phyloP scores from a whole-genome alignment of 192 early-diverging fungal genomes.

The Linnemannia schmuckeri region DNA sequence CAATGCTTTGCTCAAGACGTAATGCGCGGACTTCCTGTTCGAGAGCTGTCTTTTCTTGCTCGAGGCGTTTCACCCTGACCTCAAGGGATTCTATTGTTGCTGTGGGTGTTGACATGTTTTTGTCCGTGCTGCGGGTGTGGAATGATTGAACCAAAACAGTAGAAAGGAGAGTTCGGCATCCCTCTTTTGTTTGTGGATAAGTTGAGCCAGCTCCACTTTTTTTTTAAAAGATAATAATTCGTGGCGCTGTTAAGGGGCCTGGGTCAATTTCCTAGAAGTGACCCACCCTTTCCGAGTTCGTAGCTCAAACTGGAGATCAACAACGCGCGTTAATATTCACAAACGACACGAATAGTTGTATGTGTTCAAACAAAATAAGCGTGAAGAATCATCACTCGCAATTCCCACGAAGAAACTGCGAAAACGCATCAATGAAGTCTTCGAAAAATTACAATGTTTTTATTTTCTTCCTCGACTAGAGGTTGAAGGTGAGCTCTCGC shows the following conservation, averaged over 20 bases:
- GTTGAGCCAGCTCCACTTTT: neutral
- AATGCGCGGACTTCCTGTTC: slow-evolving; percentile 25
- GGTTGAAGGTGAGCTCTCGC: neutral
- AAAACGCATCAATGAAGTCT: neutral
- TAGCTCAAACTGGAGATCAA: too few relatives aligned
- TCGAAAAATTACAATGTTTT: neutral
- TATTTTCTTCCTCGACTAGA: neutral
- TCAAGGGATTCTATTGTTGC: neutral
- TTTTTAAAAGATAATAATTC: neutral
- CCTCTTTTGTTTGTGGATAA: neutral
- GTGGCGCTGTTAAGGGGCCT: neutral
- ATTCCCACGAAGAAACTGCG: too few relatives aligned
- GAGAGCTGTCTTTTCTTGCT: slow-evolving; percentile 40
- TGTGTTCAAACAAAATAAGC: too few relatives aligned
- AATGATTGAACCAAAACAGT: neutral
- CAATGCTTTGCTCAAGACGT: slow-evolving; percentile 19
- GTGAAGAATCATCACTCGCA: too few relatives aligned
- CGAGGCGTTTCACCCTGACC: slow-evolving; percentile 8
- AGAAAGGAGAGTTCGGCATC: neutral
- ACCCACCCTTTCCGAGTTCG: too few relatives aligned
- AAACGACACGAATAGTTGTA: too few relatives aligned
- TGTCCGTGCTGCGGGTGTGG: neutral
- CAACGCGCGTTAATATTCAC: too few relatives aligned
- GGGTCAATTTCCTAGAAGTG: neutral
- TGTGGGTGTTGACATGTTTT: neutral